Conservation (phyloP, 805 yeast species). For the Zygosaccharomyces lentus region DNA sequence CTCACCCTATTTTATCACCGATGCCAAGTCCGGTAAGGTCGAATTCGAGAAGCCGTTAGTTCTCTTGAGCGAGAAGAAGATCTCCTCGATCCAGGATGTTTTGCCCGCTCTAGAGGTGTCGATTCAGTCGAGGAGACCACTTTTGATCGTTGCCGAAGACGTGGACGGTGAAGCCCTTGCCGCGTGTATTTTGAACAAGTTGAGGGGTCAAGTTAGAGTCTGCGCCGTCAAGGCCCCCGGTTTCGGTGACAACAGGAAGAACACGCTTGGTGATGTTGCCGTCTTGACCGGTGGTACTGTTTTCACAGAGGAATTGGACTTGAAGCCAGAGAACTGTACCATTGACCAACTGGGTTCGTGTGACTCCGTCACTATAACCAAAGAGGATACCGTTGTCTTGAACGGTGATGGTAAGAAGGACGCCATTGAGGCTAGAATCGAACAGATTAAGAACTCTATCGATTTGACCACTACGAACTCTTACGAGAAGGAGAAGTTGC, state of each 20-base stretch:
- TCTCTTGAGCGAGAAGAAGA: slow-evolving; percentile 86
- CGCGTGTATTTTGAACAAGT: slow-evolving; percentile 93
- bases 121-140: slow-evolving; percentile 88
- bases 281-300: slow-evolving; percentile 88
- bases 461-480: slow-evolving; percentile 68
- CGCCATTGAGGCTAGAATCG: slow-evolving; percentile 78
- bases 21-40: slow-evolving; percentile 86
- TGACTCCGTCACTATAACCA: slow-evolving; percentile 87
- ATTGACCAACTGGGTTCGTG: slow-evolving; percentile 85
- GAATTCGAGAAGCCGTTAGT: slow-evolving; percentile 92
- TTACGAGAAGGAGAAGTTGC: slow-evolving; percentile 94
- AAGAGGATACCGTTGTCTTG: slow-evolving; percentile 90
- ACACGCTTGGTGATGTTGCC: slow-evolving; percentile 92
- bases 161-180: slow-evolving; percentile 98
- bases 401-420: slow-evolving; percentile 91
- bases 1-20: slow-evolving; percentile 94
- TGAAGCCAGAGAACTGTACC: slow-evolving; percentile 93
- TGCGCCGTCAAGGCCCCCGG: slow-evolving; percentile 99
- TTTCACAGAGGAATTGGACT: slow-evolving; percentile 84
- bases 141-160: slow-evolving; percentile 90
- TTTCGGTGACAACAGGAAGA: slow-evolving; percentile 97
- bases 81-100: slow-evolving; percentile 83
- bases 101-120: slow-evolving; percentile 91
- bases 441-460: slow-evolving; percentile 82
- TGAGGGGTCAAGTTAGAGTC: slow-evolving; percentile 97